Evolutionary conservation across 164 flowering plant genomes (phyloP), one percentile per base, ranked within the genome.

Genomic region (Magnolia kwangsiensis): DNA sequence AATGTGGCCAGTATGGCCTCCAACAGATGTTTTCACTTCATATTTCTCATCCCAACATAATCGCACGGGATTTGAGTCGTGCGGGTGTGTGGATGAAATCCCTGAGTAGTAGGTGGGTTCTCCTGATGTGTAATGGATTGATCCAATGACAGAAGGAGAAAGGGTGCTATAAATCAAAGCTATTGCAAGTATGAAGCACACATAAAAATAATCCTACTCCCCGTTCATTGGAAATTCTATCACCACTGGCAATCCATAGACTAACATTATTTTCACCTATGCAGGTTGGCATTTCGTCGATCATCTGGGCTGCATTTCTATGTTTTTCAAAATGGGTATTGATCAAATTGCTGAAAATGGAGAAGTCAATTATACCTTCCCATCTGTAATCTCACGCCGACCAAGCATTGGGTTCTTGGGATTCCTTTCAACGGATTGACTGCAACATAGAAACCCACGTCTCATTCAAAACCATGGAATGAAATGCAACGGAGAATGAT

Each of bases 321-420:
- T 3, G 16, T 20, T 51, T 31, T 16, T 49, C 51, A 59, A 73
- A 73, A 73, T 37, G 11, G 2, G 9, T 14, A 24, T 27, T 27
- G n/a, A 72, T 8, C 6, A 19, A 73, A 73, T 59, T 29, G n/a
- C 19, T 7, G 10, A 31, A 19, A 72, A 18, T 19, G 58, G 23
- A 70, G 68, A 66, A 45, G 20, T 27, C 4, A 19, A 21, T 2
- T 69, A 69, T 83, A 93, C 98, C 93, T 91, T 91, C 7, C 85
- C 86, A 74, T 93, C 90, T 8, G 80, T 72, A 68, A 77, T 74
- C 69, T 86, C 86, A 4, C 99, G 93, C 19, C 85, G 86, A 76
- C 97, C 99, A 55, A 95, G 88, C 93, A 93, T 88, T 50, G 27
- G 83, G 74, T 83, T 88, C 18, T 78, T 78, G 9, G 97, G 92